phyloP scores from a whole-genome alignment of 768 basidiomycete genomes.

The Leccinellum luteum region DNA sequence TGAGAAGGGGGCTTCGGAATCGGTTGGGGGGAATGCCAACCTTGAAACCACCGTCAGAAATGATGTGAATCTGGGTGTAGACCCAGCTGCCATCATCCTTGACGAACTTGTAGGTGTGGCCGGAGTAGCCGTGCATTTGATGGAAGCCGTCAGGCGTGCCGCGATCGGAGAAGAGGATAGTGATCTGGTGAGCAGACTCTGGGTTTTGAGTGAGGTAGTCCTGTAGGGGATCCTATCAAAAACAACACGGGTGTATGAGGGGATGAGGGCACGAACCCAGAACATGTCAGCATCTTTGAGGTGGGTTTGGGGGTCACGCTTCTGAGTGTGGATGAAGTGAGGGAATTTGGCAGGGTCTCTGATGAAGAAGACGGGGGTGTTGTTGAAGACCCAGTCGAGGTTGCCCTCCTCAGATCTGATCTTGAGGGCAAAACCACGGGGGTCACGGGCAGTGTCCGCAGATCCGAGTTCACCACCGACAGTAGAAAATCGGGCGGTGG shows the following conservation, averaged over 20 bases:
- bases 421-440: slow-evolving; percentile 90
- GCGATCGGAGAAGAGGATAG: slow-evolving; percentile 94
- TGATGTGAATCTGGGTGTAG: slow-evolving; percentile 86
- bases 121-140: slow-evolving; percentile 88
- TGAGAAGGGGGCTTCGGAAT: neutral
- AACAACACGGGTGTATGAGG: neutral
- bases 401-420: slow-evolving; percentile 90
- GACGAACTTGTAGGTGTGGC: slow-evolving; percentile 88
- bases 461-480: slow-evolving; percentile 88
- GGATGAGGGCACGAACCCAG: slow-evolving; percentile 49
- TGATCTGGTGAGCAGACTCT: slow-evolving; percentile 84
- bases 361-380: slow-evolving; percentile 91
- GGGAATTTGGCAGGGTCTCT: slow-evolving; percentile 87
- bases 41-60: slow-evolving; percentile 79
- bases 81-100: slow-evolving; percentile 81
- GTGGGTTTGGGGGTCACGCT: slow-evolving; percentile 90
- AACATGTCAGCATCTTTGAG: slow-evolving; percentile 85
- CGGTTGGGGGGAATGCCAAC: slow-evolving; percentile 29
- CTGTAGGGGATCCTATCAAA: slow-evolving; percentile 37
- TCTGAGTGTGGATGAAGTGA: slow-evolving; percentile 93
- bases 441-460: slow-evolving; percentile 90
- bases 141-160: slow-evolving; percentile 90
- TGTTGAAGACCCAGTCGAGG: slow-evolving; percentile 91
- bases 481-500: slow-evolving; percentile 89
- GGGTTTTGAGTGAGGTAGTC: slow-evolving; percentile 89